These are phyloP conservation scores for Amanita phalloides DNA, from an alignment of 768 basidiomycete genomes.

Conservation along the genomic window DNA sequence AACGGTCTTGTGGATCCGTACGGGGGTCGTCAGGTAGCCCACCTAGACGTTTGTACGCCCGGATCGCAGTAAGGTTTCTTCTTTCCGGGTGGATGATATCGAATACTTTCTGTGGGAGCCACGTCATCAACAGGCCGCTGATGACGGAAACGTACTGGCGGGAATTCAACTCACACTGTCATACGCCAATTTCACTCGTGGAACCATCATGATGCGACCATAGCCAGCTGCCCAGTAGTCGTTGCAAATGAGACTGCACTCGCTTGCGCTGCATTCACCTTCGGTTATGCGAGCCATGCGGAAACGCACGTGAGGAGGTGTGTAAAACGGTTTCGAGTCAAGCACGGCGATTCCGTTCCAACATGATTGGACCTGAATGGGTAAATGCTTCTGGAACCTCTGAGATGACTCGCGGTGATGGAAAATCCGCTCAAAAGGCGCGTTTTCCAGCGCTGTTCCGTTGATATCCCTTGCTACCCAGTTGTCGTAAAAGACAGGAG, in stretches of 20 bases:
- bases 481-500: slow-evolving; percentile 96
- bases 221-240: slow-evolving; percentile 97
- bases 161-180: slow-evolving; percentile 46
- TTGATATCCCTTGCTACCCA: slow-evolving; percentile 99
- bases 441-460: slow-evolving; percentile 96
- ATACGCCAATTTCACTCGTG: slow-evolving; percentile 92
- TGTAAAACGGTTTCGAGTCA: slow-evolving; percentile 93
- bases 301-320: slow-evolving; percentile 84
- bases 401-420: slow-evolving; percentile 66
- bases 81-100: slow-evolving; percentile 89
- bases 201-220: slow-evolving; percentile 96
- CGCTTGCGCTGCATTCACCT: slow-evolving; percentile 88
- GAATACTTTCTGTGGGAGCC: slow-evolving; percentile 65
- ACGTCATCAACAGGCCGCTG: background rate
- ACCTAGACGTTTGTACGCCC: slow-evolving; percentile 91
- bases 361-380: slow-evolving; percentile 93
- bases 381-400: slow-evolving; percentile 86
- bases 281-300: slow-evolving; percentile 88
- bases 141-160: background rate
- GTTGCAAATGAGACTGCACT: slow-evolving; percentile 96
- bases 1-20: slow-evolving; percentile 94
- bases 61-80: slow-evolving; percentile 90
- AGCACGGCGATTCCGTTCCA: slow-evolving; percentile 98
- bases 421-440: slow-evolving; percentile 92
- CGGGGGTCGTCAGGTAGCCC: slow-evolving; percentile 93